These are phyloP conservation scores for Butyriboletus loyo DNA, from an alignment of 768 basidiomycete genomes.

Conservation along the genomic window DNA sequence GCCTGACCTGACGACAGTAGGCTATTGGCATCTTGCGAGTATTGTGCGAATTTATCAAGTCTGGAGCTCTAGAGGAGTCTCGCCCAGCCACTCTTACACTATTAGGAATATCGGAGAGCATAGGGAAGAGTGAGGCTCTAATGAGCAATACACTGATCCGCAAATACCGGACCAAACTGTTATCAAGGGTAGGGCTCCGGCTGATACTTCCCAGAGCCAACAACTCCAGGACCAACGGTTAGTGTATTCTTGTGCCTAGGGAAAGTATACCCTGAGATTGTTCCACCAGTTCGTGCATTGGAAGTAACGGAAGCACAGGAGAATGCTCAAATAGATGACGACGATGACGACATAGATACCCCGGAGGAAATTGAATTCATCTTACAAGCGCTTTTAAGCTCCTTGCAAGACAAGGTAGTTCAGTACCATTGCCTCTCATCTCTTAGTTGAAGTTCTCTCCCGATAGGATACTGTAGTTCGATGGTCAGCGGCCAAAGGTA, in stretches of 20 bases:
- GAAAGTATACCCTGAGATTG: constrained; percentile 22
- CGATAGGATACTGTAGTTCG: constrained; percentile 89
- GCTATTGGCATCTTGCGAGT: constrained; percentile 66
- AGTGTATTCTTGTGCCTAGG: constrained; percentile 21
- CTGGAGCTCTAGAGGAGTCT: constrained; percentile 54
- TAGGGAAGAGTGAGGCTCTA: constrained; percentile 42
- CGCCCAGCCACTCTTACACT: constrained; percentile 42
- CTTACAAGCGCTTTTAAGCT: constrained; percentile 68
- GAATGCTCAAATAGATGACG: constrained; percentile 14
- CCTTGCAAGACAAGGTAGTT: constrained; percentile 77
- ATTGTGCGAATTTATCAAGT: constrained; percentile 67
- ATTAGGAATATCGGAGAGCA: constrained; percentile 40
- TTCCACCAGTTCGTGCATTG: constrained; percentile 23
- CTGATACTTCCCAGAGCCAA: constrained; percentile 50
- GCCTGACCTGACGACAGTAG: constrained; percentile 36
- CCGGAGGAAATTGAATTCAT: constrained; percentile 76
- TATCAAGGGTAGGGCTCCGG: constrained; percentile 61
- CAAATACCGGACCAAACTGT: constrained; percentile 65
- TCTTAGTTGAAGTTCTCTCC: background rate
- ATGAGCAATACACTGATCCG: constrained; percentile 62
- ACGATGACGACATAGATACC: constrained; percentile 55
- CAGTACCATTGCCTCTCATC: background rate
- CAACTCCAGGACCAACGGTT: constrained; percentile 41
- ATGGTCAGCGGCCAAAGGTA: constrained; percentile 90
- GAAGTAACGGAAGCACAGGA: constrained; percentile 13